Percentiles rank a stretch among this genome's conserved stretches.
These are phyloP conservation scores for Kuraishia molischiana DNA, from an alignment of 805 yeast genomes.

Conservation along the genomic window DNA sequence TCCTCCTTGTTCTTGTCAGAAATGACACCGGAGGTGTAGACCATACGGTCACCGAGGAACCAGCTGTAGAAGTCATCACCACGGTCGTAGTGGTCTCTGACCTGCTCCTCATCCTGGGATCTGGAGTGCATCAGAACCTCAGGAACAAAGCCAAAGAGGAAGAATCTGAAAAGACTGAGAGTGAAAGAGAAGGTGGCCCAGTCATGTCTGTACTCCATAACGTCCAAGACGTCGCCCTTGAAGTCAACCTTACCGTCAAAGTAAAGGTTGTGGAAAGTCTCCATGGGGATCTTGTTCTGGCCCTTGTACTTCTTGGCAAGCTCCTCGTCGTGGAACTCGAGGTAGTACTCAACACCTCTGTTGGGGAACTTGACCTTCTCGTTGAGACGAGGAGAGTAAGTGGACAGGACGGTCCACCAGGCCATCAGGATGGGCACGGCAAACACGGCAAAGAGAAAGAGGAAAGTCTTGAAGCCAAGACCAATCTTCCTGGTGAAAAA, in stretches of 20 bases:
- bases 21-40: slow-evolving; percentile 83
- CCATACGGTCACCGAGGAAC: slow-evolving; percentile 93
- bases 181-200: slow-evolving; percentile 85
- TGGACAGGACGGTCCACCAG: slow-evolving; percentile 73
- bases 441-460: slow-evolving; percentile 44
- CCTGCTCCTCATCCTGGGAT: slow-evolving; percentile 95
- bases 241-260: slow-evolving; percentile 77
- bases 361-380: slow-evolving; percentile 70
- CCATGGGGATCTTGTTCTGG: slow-evolving; percentile 75
- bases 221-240: slow-evolving; percentile 81
- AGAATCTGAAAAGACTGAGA: slow-evolving; percentile 62
- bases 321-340: slow-evolving; percentile 71
- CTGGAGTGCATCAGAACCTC: slow-evolving; percentile 88
- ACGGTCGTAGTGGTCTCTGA: slow-evolving; percentile 90
- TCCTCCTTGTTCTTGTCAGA: slow-evolving; percentile 63
- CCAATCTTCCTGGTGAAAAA: slow-evolving; percentile 57
- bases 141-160: slow-evolving; percentile 82
- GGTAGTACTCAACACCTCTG: slow-evolving; percentile 67
- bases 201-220: slow-evolving; percentile 81
- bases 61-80: slow-evolving; percentile 93
- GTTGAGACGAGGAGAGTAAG: slow-evolving; percentile 73
- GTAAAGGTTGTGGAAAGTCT: slow-evolving; percentile 82
- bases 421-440: slow-evolving; percentile 68
- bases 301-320: slow-evolving; percentile 64
- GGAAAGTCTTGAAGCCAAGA: slow-evolving; percentile 58